phyloP scores from a whole-genome alignment of 2,329 filamentous ascomycete species.

The Fusarium pininemorale region DNA sequence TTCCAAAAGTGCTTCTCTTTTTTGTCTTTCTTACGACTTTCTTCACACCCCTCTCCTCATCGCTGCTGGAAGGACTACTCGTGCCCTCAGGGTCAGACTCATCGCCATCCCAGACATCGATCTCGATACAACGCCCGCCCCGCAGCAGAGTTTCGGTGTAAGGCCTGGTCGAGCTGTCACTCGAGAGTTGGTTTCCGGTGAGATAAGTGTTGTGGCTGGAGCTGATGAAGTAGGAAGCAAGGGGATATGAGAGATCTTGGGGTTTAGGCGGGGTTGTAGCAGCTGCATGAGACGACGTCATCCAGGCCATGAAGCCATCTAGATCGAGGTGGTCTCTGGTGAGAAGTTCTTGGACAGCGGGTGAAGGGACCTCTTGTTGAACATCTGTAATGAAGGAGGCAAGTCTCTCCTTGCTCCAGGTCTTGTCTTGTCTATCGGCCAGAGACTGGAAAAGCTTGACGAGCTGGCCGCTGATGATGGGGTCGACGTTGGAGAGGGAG shows the following conservation, averaged over 20 bases:
- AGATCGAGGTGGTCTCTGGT: conserved; percentile 54
- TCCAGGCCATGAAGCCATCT: conserved; percentile 62
- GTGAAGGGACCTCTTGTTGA: conserved; percentile 54
- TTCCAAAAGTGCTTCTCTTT: conserved; percentile 67
- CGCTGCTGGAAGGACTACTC: conserved; percentile 54
- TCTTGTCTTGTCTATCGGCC: conserved; percentile 49
- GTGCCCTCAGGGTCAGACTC: conserved; percentile 69
- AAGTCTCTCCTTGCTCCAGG: conserved; percentile 58
- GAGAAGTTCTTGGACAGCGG: conserved; percentile 40
- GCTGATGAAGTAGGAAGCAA: conserved; percentile 92
- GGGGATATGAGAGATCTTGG: conserved; percentile 74
- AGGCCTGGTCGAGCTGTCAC: conserved; percentile 85
- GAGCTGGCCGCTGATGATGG: conserved; percentile 54
- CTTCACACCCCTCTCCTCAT: conserved; percentile 54
- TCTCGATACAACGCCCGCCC: conserved; percentile 90
- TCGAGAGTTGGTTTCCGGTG: conserved; percentile 86
- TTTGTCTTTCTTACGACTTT: conserved; percentile 62
- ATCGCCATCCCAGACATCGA: conserved; percentile 94
- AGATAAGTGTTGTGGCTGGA: conserved; percentile 97
- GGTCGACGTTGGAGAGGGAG: conserved; percentile 53
- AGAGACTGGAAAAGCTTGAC: conserved; percentile 58
- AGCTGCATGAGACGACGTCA: conserved; percentile 60
- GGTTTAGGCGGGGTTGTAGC: conserved; percentile 52
- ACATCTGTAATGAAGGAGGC: conserved; percentile 57
- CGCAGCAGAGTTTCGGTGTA: conserved; percentile 86